Evolutionary conservation across 257 asterid species (phyloP), one percentile per base, ranked within the genome.

Genomic region (Anisodus tanguticus): DNA sequence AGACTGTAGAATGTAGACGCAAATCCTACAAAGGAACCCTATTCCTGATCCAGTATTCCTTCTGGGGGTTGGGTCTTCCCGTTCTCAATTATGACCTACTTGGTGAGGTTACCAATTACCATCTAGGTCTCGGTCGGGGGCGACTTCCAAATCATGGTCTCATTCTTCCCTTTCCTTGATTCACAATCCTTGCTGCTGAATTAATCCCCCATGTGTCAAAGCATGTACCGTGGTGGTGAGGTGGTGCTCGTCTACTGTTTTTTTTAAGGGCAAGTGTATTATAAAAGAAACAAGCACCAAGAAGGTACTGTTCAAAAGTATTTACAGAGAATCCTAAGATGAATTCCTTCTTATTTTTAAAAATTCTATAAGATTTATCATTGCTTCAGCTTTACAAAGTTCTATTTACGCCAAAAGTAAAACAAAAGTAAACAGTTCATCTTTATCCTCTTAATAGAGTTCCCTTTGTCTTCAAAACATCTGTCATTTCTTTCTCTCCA

Each of bases 401-500:
- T 49, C 13, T 11, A 43, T 74, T 6, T 74, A 22, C 81, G 6
- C 45, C 19, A 74, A 74, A 74, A 49, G 81, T 49, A 49, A 19
- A 45, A 19, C 39, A 71, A 71, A 71, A 72, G 35, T 72, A 45
- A 45, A 8, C 43, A 26, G 3, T 22, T 74, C 12, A 11, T 22
- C 59, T 11, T 45, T 72, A 74, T 74, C 45, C 41, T 51, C 81
- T 11, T 19, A 49, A 12, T 22, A 53, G 81, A 49, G 43, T 49
- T 74, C 3, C 57, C 62, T 55, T 9, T 22, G 43, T 49, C 12
- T 74, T 49, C 22, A 8, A 74, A 49, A 19, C 45, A 74, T 49
- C n/a, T 51, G 19, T 49, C 81, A 19, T 74, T 74, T 74, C n/a
- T 72, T 72, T 11, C 80, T 11, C 43, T 74, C 81, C 81, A 74